Base-by-base conservation (phyloP, 129 eudicot genomes). In the Rutidosis leptorrhynchoides region DNA sequence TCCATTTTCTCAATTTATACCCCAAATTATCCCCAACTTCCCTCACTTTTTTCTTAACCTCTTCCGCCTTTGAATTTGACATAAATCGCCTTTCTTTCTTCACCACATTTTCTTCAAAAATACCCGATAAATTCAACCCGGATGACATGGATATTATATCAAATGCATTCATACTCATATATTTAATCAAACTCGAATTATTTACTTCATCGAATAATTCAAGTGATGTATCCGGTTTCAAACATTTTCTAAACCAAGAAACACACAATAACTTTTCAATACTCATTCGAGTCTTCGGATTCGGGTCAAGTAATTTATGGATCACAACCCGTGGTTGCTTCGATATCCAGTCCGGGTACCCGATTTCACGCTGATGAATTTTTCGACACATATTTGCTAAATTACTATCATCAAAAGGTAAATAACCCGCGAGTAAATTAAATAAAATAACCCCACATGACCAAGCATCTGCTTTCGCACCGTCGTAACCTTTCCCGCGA, bases 401-500 rank as follows among this genome's bases (percentile, higher is more conserved):
- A 52, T 92, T 85, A 27, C 77, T 57, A 19, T 83, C 96, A 16
- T 83, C 87, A 11, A 88, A 92, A 4, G 98, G 98, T 1, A 92
- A 27, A 4, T 59, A 49, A 0, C 98, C 98, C 0, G 86, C 64
- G 0, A 92, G 77, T 23, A 92, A 72, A 0, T 80, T 84, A 30
- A 79, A 92, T 23, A 92, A 42, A 9, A 92, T 82, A 0, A 92
- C 77, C 26, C 98, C 98, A 58, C 98, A 92, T 1, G 98, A 88
- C 95, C 95, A 92, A 4, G 98, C 96, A 56, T 92, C 98, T 6
- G 96, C 96, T 71, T 83, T 83, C 0, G 77, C 78, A 5, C 98
- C 98, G 24, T 92, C 96, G 69, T 92, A 92, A 3, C 98, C 96
- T 35, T 63, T 74, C 2, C 96, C 77, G 0, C 80, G 69, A 6